Percentiles rank a stretch among this genome's conserved stretches.
Conservation (phyloP, 805 yeast species). For the Starmerella potacharoeniae region DNA sequence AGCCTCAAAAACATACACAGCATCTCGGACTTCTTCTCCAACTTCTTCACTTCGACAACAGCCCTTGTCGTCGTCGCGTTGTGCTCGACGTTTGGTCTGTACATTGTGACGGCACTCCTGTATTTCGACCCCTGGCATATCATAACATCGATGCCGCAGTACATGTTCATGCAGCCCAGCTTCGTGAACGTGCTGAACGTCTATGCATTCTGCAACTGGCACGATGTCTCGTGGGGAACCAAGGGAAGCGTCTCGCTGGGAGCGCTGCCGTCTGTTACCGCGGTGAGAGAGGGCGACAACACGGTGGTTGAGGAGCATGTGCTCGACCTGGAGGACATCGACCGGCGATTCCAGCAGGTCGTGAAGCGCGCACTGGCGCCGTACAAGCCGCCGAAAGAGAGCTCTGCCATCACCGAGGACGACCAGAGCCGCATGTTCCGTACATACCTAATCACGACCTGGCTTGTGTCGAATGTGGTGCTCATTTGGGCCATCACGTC, state of each 20-base stretch:
- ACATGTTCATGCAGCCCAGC: conserved; percentile 29
- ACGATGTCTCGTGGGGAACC: conserved; percentile 68
- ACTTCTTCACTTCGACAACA: conserved; percentile 35
- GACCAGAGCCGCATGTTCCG: conserved; percentile 34
- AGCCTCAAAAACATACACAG: conserved; percentile 24
- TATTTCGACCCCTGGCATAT: conserved; percentile 60
- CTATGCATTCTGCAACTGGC: conserved; percentile 60
- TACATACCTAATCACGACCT: conserved; percentile 31
- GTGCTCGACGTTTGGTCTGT: conserved; percentile 49
- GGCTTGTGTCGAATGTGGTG: conserved; percentile 33
- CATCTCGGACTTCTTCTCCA: conserved; percentile 25
- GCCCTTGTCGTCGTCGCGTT: conserved; percentile 51
- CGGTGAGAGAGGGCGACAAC: conserved; percentile 41
- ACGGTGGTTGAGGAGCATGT: conserved; percentile 43
- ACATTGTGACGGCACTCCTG: conserved; percentile 45
- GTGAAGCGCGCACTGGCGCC: conserved; percentile 45
- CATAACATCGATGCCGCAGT: conserved; percentile 40
- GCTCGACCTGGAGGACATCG: conserved; percentile 42
- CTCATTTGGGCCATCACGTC: conserved; percentile 32
- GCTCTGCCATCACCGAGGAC: conserved; percentile 22
- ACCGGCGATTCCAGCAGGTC: conserved; percentile 37
- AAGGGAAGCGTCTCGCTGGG: conserved; percentile 48
- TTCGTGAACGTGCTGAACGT: conserved; percentile 43
- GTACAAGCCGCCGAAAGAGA: conserved; percentile 32
- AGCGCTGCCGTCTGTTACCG: conserved; percentile 42